phyloP scores from a whole-genome alignment of 305 asterid species.

The Fraxinus xanthoxyloides region DNA sequence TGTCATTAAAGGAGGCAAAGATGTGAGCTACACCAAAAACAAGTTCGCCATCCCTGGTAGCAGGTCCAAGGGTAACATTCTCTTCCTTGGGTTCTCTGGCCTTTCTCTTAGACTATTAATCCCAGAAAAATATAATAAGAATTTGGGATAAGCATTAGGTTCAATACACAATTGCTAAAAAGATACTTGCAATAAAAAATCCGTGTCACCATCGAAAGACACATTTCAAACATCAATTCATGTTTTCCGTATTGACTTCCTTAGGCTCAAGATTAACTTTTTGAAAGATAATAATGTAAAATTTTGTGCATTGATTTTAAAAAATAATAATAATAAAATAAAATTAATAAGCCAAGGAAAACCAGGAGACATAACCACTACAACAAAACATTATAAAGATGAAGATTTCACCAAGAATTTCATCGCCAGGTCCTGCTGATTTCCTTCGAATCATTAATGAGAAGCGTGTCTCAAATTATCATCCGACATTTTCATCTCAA shows the following conservation, averaged over 20 bases:
- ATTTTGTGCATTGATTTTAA: not conserved
- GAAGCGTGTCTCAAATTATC: not conserved
- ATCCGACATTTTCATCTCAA: not conserved
- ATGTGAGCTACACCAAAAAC: conserved; percentile 24
- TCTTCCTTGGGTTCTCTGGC: conserved; percentile 27
- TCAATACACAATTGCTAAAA: not conserved
- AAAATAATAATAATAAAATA: not conserved
- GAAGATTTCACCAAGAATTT: too few species aligned
- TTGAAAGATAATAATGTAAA: not conserved
- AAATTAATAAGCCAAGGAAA: not conserved
- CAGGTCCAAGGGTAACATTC: conserved; percentile 19
- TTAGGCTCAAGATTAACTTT: not conserved
- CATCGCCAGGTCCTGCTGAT: too few species aligned
- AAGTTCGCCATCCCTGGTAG: conserved; percentile 20
- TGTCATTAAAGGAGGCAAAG: conserved; percentile 25
- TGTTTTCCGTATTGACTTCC: not conserved
- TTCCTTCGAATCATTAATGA: too few species aligned
- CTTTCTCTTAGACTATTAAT: conserved; percentile 20
- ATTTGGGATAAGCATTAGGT: not conserved
- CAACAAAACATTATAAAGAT: too few species aligned
- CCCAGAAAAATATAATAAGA: not conserved
- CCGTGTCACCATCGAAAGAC: not conserved
- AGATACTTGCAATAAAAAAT: not conserved
- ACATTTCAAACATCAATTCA: not conserved
- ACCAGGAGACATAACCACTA: not conserved